These are phyloP conservation scores for Chimonanthus praecox DNA, from an alignment of 164 flowering plant genomes.

Conservation along the genomic window DNA sequence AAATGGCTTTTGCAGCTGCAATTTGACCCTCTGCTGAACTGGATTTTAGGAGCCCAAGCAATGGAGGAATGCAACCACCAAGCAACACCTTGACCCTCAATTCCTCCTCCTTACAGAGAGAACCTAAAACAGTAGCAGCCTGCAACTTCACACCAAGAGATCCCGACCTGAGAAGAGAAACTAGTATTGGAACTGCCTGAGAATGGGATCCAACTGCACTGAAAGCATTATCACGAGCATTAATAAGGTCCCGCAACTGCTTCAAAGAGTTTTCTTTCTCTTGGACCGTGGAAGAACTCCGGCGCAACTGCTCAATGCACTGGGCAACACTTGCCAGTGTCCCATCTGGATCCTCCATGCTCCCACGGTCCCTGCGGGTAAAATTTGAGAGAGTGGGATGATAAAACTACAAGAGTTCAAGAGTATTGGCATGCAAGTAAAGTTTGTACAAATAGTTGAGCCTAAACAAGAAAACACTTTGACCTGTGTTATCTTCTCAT, in stretches of 20 bases:
- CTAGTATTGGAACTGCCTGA: slow-evolving; percentile 96
- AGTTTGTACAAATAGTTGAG: neutral
- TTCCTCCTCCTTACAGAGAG: slow-evolving; percentile 93
- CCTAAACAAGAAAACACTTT: neutral
- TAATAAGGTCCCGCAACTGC: slow-evolving; percentile 78
- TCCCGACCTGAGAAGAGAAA: slow-evolving; percentile 90
- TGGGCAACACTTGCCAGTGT: slow-evolving; percentile 97
- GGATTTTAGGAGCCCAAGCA: slow-evolving; percentile 88
- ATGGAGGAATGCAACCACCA: slow-evolving; percentile 97
- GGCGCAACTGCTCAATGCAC: slow-evolving; percentile 92
- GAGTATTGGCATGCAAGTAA: neutral
- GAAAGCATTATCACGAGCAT: slow-evolving; percentile 83
- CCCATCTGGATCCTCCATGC: slow-evolving; percentile 98
- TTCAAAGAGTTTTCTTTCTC: slow-evolving; percentile 76
- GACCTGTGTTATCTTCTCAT: neutral
- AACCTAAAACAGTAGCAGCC: slow-evolving; percentile 87
- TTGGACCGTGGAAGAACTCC: slow-evolving; percentile 66
- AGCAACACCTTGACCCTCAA: slow-evolving; percentile 86
- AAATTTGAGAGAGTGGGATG: neutral
- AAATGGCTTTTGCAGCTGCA: slow-evolving; percentile 86
- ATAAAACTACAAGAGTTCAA: neutral
- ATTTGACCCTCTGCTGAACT: slow-evolving; percentile 77
- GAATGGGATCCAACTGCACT: slow-evolving; percentile 98
- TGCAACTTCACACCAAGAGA: slow-evolving; percentile 76
- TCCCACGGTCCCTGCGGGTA: slow-evolving; percentile 61